phyloP scores from a whole-genome alignment of 306 rosid species.

The Corylus americana region DNA sequence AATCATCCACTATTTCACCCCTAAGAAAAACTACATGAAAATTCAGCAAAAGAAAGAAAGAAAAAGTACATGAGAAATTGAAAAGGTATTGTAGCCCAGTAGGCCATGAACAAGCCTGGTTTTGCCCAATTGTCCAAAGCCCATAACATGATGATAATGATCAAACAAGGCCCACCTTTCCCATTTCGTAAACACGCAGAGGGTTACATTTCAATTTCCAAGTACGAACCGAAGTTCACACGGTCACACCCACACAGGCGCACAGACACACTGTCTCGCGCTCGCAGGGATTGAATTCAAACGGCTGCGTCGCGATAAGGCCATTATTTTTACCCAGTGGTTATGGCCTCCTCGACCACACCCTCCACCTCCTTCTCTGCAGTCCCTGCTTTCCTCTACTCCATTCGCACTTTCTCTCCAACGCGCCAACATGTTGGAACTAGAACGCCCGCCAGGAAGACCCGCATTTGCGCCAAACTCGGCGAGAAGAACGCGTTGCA shows the following conservation, averaged over 20 bases:
- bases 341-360: conserved; percentile 32
- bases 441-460: conserved; percentile 10
- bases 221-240: background rate
- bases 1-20: no score
- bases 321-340: conserved; percentile 15
- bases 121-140: no score
- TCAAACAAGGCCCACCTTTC: background rate
- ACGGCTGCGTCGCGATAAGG: conserved; percentile 26
- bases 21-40: no score
- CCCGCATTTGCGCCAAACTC: conserved; percentile 33
- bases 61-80: no score
- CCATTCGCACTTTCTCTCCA: conserved; percentile 2
- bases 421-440: background rate
- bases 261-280: no score
- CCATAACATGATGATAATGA: no score
- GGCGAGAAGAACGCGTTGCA: conserved; percentile 40
- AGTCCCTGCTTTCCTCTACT: conserved; percentile 21
- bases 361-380: conserved; percentile 16
- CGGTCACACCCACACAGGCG: no score
- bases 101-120: background rate
- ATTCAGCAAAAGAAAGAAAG: no score
- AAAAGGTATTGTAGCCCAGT: background rate
- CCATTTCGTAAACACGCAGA: background rate
- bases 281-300: conserved; percentile 5
- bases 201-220: background rate